Percentiles rank a stretch among this genome's conserved stretches.
Evolutionary conservation across 2,329 filamentous ascomycete species (phyloP).

Genomic region (Septoria linicola): DNA sequence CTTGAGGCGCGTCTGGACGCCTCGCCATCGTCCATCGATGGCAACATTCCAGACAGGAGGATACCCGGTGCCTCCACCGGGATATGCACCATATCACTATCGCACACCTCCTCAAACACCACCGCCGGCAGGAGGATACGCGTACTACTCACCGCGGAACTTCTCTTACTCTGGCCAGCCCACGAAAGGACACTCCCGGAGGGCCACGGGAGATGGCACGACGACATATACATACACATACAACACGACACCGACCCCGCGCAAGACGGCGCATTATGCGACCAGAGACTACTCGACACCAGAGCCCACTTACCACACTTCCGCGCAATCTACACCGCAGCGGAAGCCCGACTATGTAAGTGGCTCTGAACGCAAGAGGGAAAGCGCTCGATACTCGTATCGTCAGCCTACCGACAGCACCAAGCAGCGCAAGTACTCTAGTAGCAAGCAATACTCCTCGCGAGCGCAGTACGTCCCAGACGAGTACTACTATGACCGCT

Average conservation of each 20-base stretch:
- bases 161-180: slow-evolving; percentile 51
- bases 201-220: slow-evolving; percentile 54
- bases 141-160: slow-evolving; percentile 56
- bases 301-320: slow-evolving; percentile 41
- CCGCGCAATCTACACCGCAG: slow-evolving; percentile 50
- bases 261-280: slow-evolving; percentile 23
- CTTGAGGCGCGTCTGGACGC: slow-evolving; percentile 39
- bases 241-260: slow-evolving; percentile 29
- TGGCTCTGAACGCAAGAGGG: slow-evolving; percentile 52
- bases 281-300: slow-evolving; percentile 25
- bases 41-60: slow-evolving; percentile 38
- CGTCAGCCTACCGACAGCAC: slow-evolving; percentile 52
- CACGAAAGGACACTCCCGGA: slow-evolving; percentile 53
- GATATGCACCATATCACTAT: slow-evolving; percentile 52
- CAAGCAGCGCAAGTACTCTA: slow-evolving; percentile 36
- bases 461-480: slow-evolving; percentile 49
- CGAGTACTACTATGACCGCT: slow-evolving; percentile 56
- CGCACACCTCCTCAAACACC: slow-evolving; percentile 50
- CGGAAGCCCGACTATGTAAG: slow-evolving; percentile 65
- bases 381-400: slow-evolving; percentile 49
- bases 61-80: slow-evolving; percentile 45
- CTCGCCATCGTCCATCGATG: slow-evolving; percentile 34
- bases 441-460: slow-evolving; percentile 51
- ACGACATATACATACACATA: slow-evolving; percentile 47
- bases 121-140: slow-evolving; percentile 44